phyloP scores from a whole-genome alignment of 768 basidiomycete species.

The Chlorophyllum brunneum region DNA sequence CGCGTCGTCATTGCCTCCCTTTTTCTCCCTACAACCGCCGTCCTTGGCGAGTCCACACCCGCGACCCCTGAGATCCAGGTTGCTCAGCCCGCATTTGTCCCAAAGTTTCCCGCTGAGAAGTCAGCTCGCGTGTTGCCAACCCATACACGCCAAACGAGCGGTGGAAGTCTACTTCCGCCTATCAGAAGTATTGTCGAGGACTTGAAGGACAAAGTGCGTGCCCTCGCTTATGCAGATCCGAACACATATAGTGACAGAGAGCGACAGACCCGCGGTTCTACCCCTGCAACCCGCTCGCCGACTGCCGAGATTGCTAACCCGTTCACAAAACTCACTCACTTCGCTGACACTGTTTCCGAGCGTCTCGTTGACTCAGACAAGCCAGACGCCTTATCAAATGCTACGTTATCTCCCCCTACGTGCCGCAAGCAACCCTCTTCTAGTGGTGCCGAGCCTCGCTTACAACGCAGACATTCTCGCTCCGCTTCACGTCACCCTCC shows the following conservation, averaged over 20 bases:
- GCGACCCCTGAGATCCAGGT: constrained; percentile 41
- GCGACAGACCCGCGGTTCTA: constrained; percentile 39
- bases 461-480: constrained; percentile 49
- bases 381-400: constrained; percentile 1
- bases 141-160: constrained; percentile 23
- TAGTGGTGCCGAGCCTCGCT: constrained; percentile 41
- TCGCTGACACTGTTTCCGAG: constrained; percentile 25
- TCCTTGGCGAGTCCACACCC: constrained; percentile 53
- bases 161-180: constrained; percentile 27
- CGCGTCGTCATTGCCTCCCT: constrained; percentile 80
- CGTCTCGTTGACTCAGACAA: background rate
- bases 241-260: background rate
- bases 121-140: constrained; percentile 14
- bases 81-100: constrained; percentile 15
- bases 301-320: constrained; percentile 49
- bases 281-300: constrained; percentile 36
- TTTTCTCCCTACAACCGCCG: constrained; percentile 74
- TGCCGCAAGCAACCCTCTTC: constrained; percentile 44
- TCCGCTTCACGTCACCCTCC: constrained; percentile 48
- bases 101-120: constrained; percentile 11
- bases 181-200: constrained; percentile 78
- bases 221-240: background rate
- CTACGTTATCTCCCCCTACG: constrained; percentile 17
- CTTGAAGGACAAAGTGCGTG: constrained; percentile 57
- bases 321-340: constrained; percentile 45